Conservation (phyloP, 2,329 filamentous ascomycete species). For the Scytalidium sp. region DNA sequence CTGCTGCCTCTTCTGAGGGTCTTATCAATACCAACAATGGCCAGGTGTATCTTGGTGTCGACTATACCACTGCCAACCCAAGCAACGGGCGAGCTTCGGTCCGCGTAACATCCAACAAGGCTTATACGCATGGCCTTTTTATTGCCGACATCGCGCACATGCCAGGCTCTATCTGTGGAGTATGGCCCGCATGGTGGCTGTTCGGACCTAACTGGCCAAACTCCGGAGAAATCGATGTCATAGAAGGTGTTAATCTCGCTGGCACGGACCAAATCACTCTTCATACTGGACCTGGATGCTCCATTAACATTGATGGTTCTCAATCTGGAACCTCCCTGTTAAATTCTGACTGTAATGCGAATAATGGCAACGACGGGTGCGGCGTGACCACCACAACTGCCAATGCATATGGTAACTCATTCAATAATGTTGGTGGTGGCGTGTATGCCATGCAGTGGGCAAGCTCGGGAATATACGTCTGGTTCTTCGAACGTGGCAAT, state of each 20-base stretch:
- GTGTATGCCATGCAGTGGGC: conserved; percentile 60
- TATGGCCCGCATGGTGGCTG: conserved; percentile 6
- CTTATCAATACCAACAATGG: conserved; percentile 55
- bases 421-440: conserved; percentile 25
- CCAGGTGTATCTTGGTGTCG: conserved; percentile 41
- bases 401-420: conserved; percentile 22
- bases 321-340: conserved; percentile 26
- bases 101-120: conserved; percentile 40
- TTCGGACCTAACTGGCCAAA: conserved; percentile 29
- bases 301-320: not conserved
- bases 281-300: not conserved
- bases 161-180: conserved; percentile 4
- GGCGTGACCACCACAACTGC: conserved; percentile 25
- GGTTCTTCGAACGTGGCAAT: conserved; percentile 58
- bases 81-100: conserved; percentile 38
- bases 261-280: conserved; percentile 3
- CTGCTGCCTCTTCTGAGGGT: conserved; percentile 54
- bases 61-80: conserved; percentile 32
- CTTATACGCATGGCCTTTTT: conserved; percentile 41
- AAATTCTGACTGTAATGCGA: conserved; percentile 33
- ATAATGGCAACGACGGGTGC: conserved; percentile 39
- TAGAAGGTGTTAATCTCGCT: conserved; percentile 58
- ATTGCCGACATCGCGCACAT: conserved; percentile 33
- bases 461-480: conserved; percentile 39
- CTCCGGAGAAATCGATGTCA: conserved; percentile 9